These are phyloP conservation scores for Citrus maxima DNA, from an alignment of 345 rosid genomes.

Conservation along the genomic window DNA sequence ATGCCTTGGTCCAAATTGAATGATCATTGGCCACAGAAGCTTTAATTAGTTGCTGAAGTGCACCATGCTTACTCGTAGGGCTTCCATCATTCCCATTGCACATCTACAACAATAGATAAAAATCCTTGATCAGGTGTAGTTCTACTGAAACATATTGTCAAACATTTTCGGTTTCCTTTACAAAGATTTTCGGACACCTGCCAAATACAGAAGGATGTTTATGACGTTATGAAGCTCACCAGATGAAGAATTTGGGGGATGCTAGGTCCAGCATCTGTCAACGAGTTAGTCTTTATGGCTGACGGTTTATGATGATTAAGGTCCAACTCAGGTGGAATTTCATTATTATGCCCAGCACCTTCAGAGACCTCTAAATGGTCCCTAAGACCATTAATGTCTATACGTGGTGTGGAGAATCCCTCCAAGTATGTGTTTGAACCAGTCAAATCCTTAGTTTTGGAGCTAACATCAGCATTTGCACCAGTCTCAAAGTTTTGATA, in stretches of 20 bases:
- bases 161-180: not conserved
- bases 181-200: not conserved
- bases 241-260: slow-evolving; percentile 94
- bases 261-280: slow-evolving; percentile 73
- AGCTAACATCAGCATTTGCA: slow-evolving; percentile 41
- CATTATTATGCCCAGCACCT: slow-evolving; percentile 35
- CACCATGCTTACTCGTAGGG: slow-evolving; percentile 61
- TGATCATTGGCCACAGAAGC: slow-evolving; percentile 72
- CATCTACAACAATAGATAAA: slow-evolving; percentile 43
- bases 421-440: slow-evolving; percentile 35
- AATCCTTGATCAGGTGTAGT: not conserved
- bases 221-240: slow-evolving; percentile 44
- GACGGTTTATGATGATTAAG: slow-evolving; percentile 46
- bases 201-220: not conserved
- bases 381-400: slow-evolving; percentile 52
- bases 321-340: slow-evolving; percentile 41
- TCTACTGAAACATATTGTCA: not conserved
- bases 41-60: slow-evolving; percentile 78
- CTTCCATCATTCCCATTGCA: slow-evolving; percentile 63
- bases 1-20: slow-evolving; percentile 78
- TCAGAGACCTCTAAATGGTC: slow-evolving; percentile 38
- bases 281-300: slow-evolving; percentile 48
- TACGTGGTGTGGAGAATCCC: slow-evolving; percentile 40
- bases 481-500: slow-evolving; percentile 60
- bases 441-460: slow-evolving; percentile 48